Evolutionary conservation across 1,139 yeast species (phyloP).

Genomic region (Insectozyma bohioensis): DNA sequence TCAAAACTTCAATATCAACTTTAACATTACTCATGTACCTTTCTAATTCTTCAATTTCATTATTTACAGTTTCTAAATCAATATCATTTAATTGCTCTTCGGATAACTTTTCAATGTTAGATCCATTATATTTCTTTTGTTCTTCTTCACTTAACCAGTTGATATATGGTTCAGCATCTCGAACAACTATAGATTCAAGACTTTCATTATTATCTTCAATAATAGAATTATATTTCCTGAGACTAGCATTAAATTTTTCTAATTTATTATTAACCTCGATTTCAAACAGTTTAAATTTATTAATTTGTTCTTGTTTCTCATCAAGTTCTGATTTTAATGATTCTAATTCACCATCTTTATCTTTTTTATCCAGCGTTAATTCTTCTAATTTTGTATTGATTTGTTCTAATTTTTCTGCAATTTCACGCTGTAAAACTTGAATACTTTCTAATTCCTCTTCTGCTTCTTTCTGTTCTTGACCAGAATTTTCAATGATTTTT

Average conservation of each 20-base stretch:
- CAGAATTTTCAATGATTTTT: constrained; percentile 46
- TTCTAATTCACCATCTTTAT: constrained; percentile 36
- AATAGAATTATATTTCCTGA: constrained; percentile 42
- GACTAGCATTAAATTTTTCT: constrained; percentile 52
- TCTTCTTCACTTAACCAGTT: constrained; percentile 49
- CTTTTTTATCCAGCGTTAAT: constrained; percentile 29
- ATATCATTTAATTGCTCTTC: constrained; percentile 54
- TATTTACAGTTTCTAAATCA: constrained; percentile 50
- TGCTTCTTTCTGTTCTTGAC: constrained; percentile 31
- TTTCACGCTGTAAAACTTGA: constrained; percentile 30
- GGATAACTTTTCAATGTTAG: constrained; percentile 39
- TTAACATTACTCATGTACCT: constrained; percentile 55
- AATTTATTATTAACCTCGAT: constrained; percentile 65
- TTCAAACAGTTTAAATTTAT: constrained; percentile 65
- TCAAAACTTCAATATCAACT: constrained; percentile 72
- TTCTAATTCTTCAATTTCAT: constrained; percentile 57
- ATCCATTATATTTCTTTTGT: constrained; percentile 32
- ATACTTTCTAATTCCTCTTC: constrained; percentile 31
- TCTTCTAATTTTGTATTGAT: constrained; percentile 27
- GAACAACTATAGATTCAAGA: constrained; percentile 40
- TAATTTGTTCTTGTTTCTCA: constrained; percentile 52
- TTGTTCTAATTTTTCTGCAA: constrained; percentile 33
- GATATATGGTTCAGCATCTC: constrained; percentile 54
- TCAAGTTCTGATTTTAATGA: constrained; percentile 47
- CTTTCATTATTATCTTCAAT: constrained; percentile 37